Conservation (phyloP, 176 grass and related monocot species). For the Secale cereale region DNA sequence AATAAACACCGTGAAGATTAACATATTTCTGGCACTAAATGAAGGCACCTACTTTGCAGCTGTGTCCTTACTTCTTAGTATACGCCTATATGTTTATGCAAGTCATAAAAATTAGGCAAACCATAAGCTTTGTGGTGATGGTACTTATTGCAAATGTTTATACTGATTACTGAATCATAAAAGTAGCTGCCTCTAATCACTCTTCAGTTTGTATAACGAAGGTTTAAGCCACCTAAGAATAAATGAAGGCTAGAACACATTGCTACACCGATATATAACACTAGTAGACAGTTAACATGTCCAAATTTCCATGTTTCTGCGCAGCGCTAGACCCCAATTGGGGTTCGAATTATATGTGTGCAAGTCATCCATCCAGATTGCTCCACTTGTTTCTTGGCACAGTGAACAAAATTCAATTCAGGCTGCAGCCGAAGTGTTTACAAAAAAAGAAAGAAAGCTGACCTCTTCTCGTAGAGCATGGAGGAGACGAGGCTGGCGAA, state of each 20-base stretch:
- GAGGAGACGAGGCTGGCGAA: slow-evolving; percentile 96
- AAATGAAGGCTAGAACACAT: background rate
- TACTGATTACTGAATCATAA: background rate
- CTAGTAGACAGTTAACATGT: background rate
- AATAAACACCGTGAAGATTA: background rate
- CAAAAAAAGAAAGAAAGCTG: too few species aligned
- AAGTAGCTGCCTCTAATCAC: background rate
- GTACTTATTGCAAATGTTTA: background rate
- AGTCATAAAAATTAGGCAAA: background rate
- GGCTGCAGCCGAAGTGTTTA: too few species aligned
- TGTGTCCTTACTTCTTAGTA: background rate
- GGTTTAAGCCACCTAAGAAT: background rate
- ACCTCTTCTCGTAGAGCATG: slow-evolving; percentile 98
- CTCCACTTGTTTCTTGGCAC: background rate
- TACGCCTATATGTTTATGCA: background rate
- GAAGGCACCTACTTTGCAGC: background rate
- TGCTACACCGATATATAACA: background rate
- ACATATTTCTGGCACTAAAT: background rate
- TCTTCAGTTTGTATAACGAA: background rate
- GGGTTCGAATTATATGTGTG: background rate
- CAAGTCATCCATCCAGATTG: too few species aligned
- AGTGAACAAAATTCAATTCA: background rate
- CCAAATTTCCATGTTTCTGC: background rate
- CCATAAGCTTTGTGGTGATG: background rate
- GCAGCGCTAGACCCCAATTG: background rate